phyloP scores from a whole-genome alignment of 352 stramenopile species.

The Globisporangium acanthophoron region DNA sequence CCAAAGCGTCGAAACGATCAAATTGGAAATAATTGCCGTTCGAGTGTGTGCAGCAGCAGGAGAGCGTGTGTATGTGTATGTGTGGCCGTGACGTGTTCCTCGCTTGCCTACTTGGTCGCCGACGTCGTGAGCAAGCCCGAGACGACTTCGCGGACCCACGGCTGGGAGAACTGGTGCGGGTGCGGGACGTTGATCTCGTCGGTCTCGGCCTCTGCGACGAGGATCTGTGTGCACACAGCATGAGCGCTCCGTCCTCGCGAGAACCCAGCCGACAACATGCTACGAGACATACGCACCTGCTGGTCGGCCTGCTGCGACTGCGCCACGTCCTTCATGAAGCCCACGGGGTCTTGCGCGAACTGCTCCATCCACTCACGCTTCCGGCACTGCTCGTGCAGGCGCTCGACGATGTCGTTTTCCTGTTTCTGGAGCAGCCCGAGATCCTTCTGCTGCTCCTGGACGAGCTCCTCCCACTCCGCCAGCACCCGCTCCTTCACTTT shows the following conservation, averaged over 20 bases:
- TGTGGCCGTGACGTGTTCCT: background rate
- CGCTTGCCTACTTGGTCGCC: background rate
- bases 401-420: slow-evolving; percentile 44
- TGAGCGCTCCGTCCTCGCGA: background rate
- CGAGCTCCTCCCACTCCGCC: slow-evolving; percentile 52
- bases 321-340: slow-evolving; percentile 54
- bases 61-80: background rate
- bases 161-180: slow-evolving; percentile 60
- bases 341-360: slow-evolving; percentile 56
- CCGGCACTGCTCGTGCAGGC: slow-evolving; percentile 34
- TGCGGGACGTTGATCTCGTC: slow-evolving; percentile 58
- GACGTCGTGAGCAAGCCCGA: slow-evolving; percentile 23
- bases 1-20: background rate
- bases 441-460: slow-evolving; percentile 65
- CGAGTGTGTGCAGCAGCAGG: background rate
- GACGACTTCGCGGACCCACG: slow-evolving; percentile 61
- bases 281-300: slow-evolving; percentile 23
- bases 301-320: slow-evolving; percentile 58
- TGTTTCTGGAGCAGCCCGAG: slow-evolving; percentile 50
- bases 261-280: background rate
- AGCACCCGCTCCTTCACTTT: slow-evolving; percentile 28
- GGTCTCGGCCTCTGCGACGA: slow-evolving; percentile 47
- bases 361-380: slow-evolving; percentile 72
- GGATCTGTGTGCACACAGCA: slow-evolving; percentile 22
- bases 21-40: background rate